These are phyloP conservation scores for Batrachochytrium dendrobatidis DNA, from an alignment of 371 early-diverging fungal genomes.

Conservation along the genomic window DNA sequence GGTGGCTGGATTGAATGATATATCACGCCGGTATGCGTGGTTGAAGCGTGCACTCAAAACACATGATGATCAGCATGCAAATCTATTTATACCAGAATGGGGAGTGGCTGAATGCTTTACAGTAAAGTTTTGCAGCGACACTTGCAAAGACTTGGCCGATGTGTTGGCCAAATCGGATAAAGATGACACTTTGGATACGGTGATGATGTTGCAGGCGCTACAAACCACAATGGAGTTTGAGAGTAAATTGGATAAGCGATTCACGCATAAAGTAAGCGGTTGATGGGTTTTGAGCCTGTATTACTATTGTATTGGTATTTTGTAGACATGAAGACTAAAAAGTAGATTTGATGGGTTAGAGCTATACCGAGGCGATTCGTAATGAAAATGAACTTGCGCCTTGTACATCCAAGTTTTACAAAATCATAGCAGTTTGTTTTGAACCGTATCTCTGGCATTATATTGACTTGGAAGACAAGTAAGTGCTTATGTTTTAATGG, in stretches of 20 bases:
- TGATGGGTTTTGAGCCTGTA: not conserved
- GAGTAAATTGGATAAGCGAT: slow-evolving; percentile 67
- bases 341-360: not conserved
- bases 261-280: slow-evolving; percentile 14
- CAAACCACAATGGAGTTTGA: slow-evolving; percentile 87
- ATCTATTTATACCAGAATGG: slow-evolving; percentile 78
- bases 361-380: not conserved
- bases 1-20: slow-evolving; percentile 75
- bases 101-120: slow-evolving; percentile 63
- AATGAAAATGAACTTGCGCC: slow-evolving; percentile 6
- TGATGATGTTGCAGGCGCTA: slow-evolving; percentile 55
- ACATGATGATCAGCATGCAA: slow-evolving; percentile 76
- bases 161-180: slow-evolving; percentile 4
- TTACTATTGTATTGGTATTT: too few species aligned
- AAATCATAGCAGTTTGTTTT: slow-evolving; percentile 74
- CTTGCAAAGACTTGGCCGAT: slow-evolving; percentile 34
- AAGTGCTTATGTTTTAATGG: slow-evolving; percentile 17
- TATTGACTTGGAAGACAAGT: slow-evolving; percentile 76
- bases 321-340: too few species aligned
- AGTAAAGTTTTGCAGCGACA: slow-evolving; percentile 72
- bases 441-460: slow-evolving; percentile 77
- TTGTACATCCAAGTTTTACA: slow-evolving; percentile 47
- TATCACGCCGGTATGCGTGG: slow-evolving; percentile 88
- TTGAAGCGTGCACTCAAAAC: slow-evolving; percentile 76
- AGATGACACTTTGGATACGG: slow-evolving; percentile 11